phyloP scores from a whole-genome alignment of 2,329 filamentous ascomycete genomes.

The Neofusicoccum umdonicola region DNA sequence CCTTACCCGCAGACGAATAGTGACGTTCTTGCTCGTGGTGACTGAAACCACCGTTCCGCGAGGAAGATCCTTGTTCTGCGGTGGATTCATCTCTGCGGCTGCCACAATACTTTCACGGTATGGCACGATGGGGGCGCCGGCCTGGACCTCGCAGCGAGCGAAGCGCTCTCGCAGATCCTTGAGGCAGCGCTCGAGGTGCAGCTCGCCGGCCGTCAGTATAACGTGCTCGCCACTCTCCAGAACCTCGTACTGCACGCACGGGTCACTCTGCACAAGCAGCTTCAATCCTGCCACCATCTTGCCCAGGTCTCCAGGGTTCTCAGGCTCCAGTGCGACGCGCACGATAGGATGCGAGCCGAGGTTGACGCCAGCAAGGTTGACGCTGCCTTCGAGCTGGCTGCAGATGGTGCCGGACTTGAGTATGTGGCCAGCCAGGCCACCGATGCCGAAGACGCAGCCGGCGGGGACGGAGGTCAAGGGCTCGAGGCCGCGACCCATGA shows the following conservation, averaged over 20 bases:
- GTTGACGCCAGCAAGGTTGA: slow-evolving; percentile 85
- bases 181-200: slow-evolving; percentile 90
- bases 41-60: slow-evolving; percentile 73
- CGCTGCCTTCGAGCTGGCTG: slow-evolving; percentile 78
- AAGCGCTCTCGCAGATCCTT: slow-evolving; percentile 92
- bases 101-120: slow-evolving; percentile 90
- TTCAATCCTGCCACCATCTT: slow-evolving; percentile 91
- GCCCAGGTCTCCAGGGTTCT: slow-evolving; percentile 83
- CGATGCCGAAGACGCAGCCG: slow-evolving; percentile 92
- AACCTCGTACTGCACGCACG: slow-evolving; percentile 93
- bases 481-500: slow-evolving; percentile 91
- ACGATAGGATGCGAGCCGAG: slow-evolving; percentile 87
- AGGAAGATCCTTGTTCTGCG: slow-evolving; percentile 80
- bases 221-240: slow-evolving; percentile 93
- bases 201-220: slow-evolving; percentile 85
- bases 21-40: slow-evolving; percentile 84
- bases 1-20: slow-evolving; percentile 70
- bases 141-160: slow-evolving; percentile 90
- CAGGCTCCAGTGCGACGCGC: slow-evolving; percentile 89
- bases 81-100: slow-evolving; percentile 87
- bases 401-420: slow-evolving; percentile 93
- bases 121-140: slow-evolving; percentile 89
- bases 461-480: slow-evolving; percentile 80
- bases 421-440: slow-evolving; percentile 87
- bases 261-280: slow-evolving; percentile 89